A percentile compares a stretch with the other conserved stretches of the same genome.
These are phyloP conservation scores for Alternaria consortialis DNA, from an alignment of 2,329 filamentous ascomycete species.

Conservation along the genomic window DNA sequence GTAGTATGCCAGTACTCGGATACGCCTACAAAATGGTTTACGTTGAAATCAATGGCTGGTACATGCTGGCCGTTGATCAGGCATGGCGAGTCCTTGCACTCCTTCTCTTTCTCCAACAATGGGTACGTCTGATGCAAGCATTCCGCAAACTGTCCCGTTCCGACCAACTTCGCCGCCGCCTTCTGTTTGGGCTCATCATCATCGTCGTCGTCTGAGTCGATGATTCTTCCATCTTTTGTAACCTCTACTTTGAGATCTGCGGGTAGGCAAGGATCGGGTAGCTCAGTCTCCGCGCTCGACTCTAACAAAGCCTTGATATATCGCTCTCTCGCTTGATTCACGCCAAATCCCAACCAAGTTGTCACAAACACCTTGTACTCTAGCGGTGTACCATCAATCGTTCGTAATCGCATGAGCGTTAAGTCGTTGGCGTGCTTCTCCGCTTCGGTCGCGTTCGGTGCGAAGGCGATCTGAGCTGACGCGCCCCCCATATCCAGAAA, in stretches of 20 bases:
- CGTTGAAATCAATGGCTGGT: slow-evolving; percentile 93
- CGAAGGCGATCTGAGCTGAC: slow-evolving; percentile 97
- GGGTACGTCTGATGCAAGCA: slow-evolving; percentile 85
- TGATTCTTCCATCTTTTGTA: slow-evolving; percentile 72
- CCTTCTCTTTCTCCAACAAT: slow-evolving; percentile 85
- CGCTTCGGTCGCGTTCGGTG: slow-evolving; percentile 89
- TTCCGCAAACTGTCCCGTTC: slow-evolving; percentile 86
- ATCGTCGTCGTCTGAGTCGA: slow-evolving; percentile 56
- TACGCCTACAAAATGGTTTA: slow-evolving; percentile 97
- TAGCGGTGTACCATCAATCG: slow-evolving; percentile 75
- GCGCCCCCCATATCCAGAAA: slow-evolving; percentile 99
- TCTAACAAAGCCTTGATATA: slow-evolving; percentile 82
- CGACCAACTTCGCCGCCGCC: slow-evolving; percentile 67
- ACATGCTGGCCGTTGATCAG: slow-evolving; percentile 91
- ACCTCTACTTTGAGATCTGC: slow-evolving; percentile 77
- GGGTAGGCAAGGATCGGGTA: slow-evolving; percentile 92
- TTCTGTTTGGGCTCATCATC: slow-evolving; percentile 33
- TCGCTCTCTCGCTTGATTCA: slow-evolving; percentile 86
- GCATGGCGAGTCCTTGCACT: slow-evolving; percentile 84
- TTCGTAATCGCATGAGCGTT: slow-evolving; percentile 84
- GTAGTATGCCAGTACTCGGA: slow-evolving; percentile 99
- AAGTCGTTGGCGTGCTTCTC: slow-evolving; percentile 89
- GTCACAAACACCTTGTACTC: slow-evolving; percentile 95
- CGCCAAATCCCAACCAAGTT: slow-evolving; percentile 97
- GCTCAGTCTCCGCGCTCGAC: slow-evolving; percentile 69